phyloP scores from a whole-genome alignment of 1,139 yeast genomes.

The Pichia sp. region DNA sequence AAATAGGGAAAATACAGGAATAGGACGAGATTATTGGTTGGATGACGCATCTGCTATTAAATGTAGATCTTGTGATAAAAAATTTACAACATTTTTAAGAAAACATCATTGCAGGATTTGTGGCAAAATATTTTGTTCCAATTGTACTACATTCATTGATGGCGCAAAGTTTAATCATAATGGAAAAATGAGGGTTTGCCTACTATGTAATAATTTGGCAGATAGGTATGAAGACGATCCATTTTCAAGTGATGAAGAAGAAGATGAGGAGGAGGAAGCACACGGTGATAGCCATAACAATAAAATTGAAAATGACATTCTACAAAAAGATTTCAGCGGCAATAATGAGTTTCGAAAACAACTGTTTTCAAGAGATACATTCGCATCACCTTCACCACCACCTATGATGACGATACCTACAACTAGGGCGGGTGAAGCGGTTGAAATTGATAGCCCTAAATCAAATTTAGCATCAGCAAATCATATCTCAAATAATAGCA shows the following conservation, averaged over 20 bases:
- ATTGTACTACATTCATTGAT: slow-evolving; percentile 74
- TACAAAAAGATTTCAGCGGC: neutral
- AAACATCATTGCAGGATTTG: slow-evolving; percentile 94
- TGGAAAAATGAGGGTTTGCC: slow-evolving; percentile 75
- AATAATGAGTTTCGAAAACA: neutral
- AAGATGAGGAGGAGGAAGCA: slow-evolving; percentile 8
- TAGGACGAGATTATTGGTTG: slow-evolving; percentile 47
- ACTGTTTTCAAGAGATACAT: neutral
- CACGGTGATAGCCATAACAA: neutral
- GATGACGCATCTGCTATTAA: slow-evolving; percentile 55
- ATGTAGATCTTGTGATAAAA: slow-evolving; percentile 50
- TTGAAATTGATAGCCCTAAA: slow-evolving; percentile 54
- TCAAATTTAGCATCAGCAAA: neutral
- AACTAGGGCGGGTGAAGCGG: slow-evolving; percentile 69
- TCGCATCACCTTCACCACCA: slow-evolving; percentile 41
- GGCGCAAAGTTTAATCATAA: slow-evolving; percentile 66
- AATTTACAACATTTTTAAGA: slow-evolving; percentile 66
- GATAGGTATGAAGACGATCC: slow-evolving; percentile 52
- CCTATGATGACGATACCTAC: slow-evolving; percentile 83
- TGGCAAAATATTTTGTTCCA: slow-evolving; percentile 89
- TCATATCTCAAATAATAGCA: neutral
- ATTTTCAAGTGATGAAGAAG: slow-evolving; percentile 58
- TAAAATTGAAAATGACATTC: slow-evolving; percentile 4
- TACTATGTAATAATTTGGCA: slow-evolving; percentile 62
- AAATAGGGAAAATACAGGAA: slow-evolving; percentile 22